Evolutionary conservation across 1,139 yeast genomes (phyloP), one percentile per base, ranked within the genome.

Genomic region (Pneumocystis sp.): DNA sequence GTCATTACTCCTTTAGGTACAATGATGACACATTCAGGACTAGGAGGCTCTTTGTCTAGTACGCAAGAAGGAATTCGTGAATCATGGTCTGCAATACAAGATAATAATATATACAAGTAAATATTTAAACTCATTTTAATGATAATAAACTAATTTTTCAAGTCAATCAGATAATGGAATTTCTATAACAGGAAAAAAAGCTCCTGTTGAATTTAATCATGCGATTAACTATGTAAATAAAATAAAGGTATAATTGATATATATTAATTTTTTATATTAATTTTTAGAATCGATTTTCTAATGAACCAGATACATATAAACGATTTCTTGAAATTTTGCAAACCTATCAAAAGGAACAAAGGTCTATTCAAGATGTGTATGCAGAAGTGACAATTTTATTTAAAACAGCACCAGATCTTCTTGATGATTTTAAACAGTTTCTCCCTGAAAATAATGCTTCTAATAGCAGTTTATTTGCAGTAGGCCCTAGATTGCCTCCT

Each of bases 1-100:
- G 98, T 93, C 15, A 90, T 97, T 1, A 93, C 98, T 0, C 98
- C 99, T 0, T 83, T 89, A 75, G 97, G 97, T 1, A 86, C 95
- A 12, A 85, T 95, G 5, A 83, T 85, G 57, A 50, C 57, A 7
- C 78, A 87, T 70, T 85, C 87, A 8, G 84, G 82, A 68, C 78
- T 82, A 40, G 77, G 66, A 17, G 65, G 67, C 44, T 65, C 69
- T 64, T 67, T 64, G 60, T 65, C 63, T 63, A 69, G 64, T 63
- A 25, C 57, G 12, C 57, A 21, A 25, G 57, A 15, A 10, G 57
- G 34, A 50, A 25, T 50, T 1, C 57, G 57, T 25, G 57, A 50
- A 25, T 50, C 57, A 8, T 50, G 57, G 57, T 50, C 57, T 25
- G 34, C 31, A 25, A 50, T 50, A 3, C 57, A 50, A 12, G 57